phyloP scores from a whole-genome alignment of 495 filamentous ascomycete species.

The Xylaria telfairii region DNA sequence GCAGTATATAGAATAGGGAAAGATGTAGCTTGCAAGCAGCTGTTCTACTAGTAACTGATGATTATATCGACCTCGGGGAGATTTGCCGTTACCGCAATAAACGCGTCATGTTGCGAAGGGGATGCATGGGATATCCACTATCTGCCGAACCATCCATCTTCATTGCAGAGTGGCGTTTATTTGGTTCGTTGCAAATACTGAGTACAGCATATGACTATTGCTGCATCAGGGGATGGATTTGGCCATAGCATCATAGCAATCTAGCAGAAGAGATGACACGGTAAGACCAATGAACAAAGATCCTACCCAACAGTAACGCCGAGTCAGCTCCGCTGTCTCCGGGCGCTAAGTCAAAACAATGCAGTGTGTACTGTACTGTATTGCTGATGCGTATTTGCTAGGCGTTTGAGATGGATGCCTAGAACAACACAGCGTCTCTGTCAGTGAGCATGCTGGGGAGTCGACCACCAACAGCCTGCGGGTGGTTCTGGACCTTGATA shows the following conservation, averaged over 20 bases:
- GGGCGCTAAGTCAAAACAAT: background rate
- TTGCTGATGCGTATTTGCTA: background rate
- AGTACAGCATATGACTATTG: background rate
- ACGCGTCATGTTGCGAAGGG: background rate
- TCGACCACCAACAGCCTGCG: background rate
- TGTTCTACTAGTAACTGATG: background rate
- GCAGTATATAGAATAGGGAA: background rate
- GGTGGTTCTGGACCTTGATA: background rate
- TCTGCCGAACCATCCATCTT: background rate
- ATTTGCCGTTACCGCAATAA: background rate
- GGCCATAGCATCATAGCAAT: background rate
- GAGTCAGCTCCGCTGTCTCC: slow-evolving; percentile 10
- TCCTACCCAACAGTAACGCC: background rate
- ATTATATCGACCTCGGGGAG: background rate
- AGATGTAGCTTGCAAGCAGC: background rate
- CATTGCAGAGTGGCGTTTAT: background rate
- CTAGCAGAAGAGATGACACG: background rate
- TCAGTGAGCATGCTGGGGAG: background rate
- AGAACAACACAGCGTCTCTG: background rate
- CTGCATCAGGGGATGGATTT: background rate
- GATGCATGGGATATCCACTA: background rate
- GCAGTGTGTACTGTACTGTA: no score
- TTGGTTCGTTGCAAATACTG: background rate
- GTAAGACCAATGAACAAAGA: slow-evolving; percentile 9
- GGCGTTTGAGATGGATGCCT: background rate